Conservation (phyloP, 202 grass and related monocot species). For the Musa balbisiana region DNA sequence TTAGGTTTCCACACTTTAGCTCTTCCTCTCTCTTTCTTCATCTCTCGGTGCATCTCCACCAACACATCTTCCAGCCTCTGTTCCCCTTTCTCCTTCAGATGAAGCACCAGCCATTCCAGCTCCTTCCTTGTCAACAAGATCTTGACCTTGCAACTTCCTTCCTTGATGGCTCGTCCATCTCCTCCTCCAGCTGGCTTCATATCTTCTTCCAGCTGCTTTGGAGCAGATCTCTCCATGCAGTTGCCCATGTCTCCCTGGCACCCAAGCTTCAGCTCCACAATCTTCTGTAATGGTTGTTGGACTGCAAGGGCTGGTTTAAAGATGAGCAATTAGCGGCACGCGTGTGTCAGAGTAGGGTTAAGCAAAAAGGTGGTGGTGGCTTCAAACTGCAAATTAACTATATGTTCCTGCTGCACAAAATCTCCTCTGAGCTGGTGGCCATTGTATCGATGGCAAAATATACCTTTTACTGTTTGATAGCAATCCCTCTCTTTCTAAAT, state of each 20-base stretch:
- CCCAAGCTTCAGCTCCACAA: no score
- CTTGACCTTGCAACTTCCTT: conserved; percentile 5
- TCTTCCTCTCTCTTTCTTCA: neutral
- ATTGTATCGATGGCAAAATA: no score
- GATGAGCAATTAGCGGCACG: no score
- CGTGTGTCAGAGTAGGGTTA: no score
- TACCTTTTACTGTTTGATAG: no score
- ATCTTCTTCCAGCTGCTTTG: neutral
- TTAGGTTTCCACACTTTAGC: conserved; percentile 5
- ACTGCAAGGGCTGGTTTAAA: no score
- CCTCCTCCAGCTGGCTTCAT: neutral
- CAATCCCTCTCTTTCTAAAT: no score
- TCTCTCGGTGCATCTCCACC: conserved; percentile 5
- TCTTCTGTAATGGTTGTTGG: no score
- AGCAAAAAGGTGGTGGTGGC: no score
- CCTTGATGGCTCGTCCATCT: neutral
- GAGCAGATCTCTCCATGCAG: conserved; percentile 8
- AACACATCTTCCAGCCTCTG: conserved; percentile 19
- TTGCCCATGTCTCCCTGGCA: conserved; percentile 6
- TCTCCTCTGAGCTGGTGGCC: no score
- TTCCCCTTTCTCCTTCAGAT: conserved; percentile 17
- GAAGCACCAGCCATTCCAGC: conserved; percentile 16
- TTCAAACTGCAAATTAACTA: no score
- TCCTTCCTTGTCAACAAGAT: conserved; percentile 19
- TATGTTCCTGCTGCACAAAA: no score